phyloP scores from a whole-genome alignment of 2,329 filamentous ascomycete species.

The Pseudogymnoascus verrucosus region DNA sequence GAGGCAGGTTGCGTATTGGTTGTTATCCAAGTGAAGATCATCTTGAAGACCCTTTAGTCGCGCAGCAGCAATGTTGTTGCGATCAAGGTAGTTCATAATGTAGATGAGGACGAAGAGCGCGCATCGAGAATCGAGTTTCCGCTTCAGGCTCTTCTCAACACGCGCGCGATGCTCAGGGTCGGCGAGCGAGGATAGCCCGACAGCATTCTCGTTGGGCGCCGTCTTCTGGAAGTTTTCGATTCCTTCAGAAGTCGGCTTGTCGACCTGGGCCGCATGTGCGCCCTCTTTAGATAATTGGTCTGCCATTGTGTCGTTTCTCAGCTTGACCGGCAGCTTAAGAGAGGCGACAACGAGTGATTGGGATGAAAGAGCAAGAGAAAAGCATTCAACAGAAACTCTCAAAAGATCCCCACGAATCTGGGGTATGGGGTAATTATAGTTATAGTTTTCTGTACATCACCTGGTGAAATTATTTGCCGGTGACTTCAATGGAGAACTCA shows the following conservation, averaged over 20 bases:
- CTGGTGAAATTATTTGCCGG: neutral
- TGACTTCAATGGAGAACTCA: neutral
- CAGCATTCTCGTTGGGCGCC: neutral
- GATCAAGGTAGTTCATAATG: slow-evolving; percentile 65
- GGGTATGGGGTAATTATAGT: slow-evolving; percentile 9
- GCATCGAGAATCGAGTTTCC: slow-evolving; percentile 37
- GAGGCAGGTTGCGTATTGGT: slow-evolving; percentile 56
- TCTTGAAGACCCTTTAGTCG: slow-evolving; percentile 55
- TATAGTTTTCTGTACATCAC: slow-evolving; percentile 3
- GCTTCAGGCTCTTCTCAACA: slow-evolving; percentile 58
- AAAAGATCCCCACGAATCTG: slow-evolving; percentile 3
- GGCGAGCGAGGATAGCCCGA: neutral
- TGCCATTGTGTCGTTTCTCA: slow-evolving; percentile 2
- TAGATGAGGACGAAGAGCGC: slow-evolving; percentile 64
- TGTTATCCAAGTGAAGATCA: slow-evolving; percentile 47
- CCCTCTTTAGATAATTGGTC: neutral
- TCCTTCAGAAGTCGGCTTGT: neutral
- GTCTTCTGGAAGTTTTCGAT: neutral
- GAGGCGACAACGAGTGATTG: neutral
- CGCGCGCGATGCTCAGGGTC: slow-evolving; percentile 41
- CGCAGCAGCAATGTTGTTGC: slow-evolving; percentile 62
- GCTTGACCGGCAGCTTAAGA: neutral
- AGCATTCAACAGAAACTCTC: neutral
- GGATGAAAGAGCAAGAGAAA: neutral
- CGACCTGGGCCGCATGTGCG: neutral